phyloP scores from a whole-genome alignment of 805 yeast genomes.

The Ogataea nakhonphanomensis region DNA sequence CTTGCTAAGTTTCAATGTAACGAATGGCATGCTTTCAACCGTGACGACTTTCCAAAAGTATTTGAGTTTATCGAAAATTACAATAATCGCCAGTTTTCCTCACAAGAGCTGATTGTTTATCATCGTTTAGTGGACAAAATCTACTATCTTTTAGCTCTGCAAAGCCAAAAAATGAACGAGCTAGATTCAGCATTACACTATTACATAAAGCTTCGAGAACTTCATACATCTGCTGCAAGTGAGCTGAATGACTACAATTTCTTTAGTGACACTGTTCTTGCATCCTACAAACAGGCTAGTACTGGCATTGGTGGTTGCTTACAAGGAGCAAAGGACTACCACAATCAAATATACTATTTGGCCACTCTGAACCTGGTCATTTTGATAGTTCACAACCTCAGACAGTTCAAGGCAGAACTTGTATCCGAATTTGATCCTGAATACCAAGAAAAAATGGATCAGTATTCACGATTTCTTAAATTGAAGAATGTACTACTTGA shows the following conservation, averaged over 20 bases:
- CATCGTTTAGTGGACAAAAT: constrained; percentile 37
- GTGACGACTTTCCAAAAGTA: constrained; percentile 8
- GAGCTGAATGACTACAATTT: constrained; percentile 22
- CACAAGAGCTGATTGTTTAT: constrained; percentile 38
- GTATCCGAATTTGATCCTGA: constrained; percentile 23
- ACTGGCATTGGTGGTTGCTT: constrained; percentile 25
- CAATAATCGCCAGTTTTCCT: constrained; percentile 35
- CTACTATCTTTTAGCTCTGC: constrained; percentile 39
- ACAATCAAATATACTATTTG: constrained; percentile 24
- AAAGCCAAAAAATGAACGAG: constrained; percentile 38
- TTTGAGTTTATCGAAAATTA: constrained; percentile 35
- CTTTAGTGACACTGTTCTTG: constrained; percentile 22
- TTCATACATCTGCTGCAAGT: constrained; percentile 17
- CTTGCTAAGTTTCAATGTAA: constrained; percentile 34
- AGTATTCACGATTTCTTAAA: constrained; percentile 17
- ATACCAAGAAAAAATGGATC: constrained; percentile 21
- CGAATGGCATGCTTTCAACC: constrained; percentile 9
- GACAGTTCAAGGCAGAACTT: constrained; percentile 11
- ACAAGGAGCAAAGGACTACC: constrained; percentile 18
- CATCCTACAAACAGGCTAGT: constrained; percentile 20
- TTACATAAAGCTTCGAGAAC: constrained; percentile 34
- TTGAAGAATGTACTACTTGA: constrained; percentile 17
- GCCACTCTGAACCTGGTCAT: constrained; percentile 26
- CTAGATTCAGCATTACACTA: constrained; percentile 38
- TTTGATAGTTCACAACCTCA: constrained; percentile 19